Evolutionary conservation across 2,329 filamentous ascomycete species (phyloP).

Genomic region (Clonostachys solani): DNA sequence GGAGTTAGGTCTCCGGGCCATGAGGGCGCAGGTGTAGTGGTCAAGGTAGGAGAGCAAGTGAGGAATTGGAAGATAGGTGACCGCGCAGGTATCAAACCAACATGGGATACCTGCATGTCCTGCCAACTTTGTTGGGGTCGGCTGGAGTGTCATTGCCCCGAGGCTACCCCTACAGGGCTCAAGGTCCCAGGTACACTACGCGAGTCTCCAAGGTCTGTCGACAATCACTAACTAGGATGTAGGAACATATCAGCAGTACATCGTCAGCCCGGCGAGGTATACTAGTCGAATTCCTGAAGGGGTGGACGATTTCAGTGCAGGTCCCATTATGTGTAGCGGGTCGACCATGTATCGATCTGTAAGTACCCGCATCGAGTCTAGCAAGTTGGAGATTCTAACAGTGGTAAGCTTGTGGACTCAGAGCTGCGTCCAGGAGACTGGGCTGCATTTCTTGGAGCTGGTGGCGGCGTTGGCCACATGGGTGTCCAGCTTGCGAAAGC

Average conservation of each 20-base stretch:
- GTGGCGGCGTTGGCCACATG: conserved; percentile 29
- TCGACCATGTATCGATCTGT: neutral
- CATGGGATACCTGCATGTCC: neutral
- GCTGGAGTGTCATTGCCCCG: neutral
- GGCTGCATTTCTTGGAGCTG: neutral
- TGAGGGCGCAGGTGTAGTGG: neutral
- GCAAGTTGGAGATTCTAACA: neutral
- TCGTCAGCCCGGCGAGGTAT: neutral
- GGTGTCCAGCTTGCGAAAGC: conserved; percentile 63
- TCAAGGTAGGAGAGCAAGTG: neutral
- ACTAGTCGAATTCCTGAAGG: neutral
- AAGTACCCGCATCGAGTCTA: neutral
- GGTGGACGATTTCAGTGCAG: neutral
- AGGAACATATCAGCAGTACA: neutral
- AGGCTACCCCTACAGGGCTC: neutral
- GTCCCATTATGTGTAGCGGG: neutral
- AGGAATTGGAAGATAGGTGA: neutral
- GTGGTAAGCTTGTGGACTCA: neutral
- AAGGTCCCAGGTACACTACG: neutral
- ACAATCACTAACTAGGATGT: neutral
- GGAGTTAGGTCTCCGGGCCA: neutral
- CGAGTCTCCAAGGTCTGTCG: neutral
- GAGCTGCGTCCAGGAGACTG: neutral
- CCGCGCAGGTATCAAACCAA: neutral
- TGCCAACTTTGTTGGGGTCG: neutral